Evolutionary conservation across 148 eudicot genomes (phyloP).

Genomic region (Dysphania ambrosioides): DNA sequence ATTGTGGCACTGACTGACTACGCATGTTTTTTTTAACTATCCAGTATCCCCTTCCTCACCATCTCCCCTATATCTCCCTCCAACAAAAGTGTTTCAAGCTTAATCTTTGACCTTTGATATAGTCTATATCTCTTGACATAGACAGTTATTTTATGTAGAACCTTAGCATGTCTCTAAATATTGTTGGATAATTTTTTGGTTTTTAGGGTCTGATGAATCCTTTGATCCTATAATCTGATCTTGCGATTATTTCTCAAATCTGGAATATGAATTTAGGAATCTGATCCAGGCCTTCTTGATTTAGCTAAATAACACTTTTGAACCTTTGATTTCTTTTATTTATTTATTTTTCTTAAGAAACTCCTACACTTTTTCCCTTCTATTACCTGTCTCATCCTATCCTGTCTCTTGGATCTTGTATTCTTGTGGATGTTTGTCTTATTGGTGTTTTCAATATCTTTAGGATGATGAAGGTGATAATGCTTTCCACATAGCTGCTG

Average conservation of each 20-base stretch:
- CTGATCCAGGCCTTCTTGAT: not conserved
- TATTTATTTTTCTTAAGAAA: too few species aligned
- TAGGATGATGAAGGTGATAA: constrained; percentile 99
- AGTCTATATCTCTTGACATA: not conserved
- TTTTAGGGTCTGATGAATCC: too few species aligned
- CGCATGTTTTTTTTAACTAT: not conserved
- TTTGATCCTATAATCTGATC: too few species aligned
- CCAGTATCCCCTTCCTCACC: not conserved
- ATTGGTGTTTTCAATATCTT: constrained; percentile 11
- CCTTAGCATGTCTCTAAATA: too few species aligned
- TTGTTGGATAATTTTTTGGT: too few species aligned
- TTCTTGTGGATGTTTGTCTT: not conserved
- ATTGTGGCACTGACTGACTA: not conserved
- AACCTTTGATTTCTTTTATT: too few species aligned
- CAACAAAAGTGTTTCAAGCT: not conserved
- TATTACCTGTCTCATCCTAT: not conserved
- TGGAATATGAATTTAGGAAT: not conserved
- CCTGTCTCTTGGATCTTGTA: constrained; percentile 1
- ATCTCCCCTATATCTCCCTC: not conserved
- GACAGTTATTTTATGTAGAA: not conserved
- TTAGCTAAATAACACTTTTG: not conserved
- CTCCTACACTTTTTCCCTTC: too few species aligned
- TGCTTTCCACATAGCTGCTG: constrained; percentile 99
- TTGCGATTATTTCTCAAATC: not conserved
- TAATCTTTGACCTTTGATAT: not conserved